Evolutionary conservation across 352 stramenopile genomes (phyloP).

Genomic region (Phytophthora nicotianae): DNA sequence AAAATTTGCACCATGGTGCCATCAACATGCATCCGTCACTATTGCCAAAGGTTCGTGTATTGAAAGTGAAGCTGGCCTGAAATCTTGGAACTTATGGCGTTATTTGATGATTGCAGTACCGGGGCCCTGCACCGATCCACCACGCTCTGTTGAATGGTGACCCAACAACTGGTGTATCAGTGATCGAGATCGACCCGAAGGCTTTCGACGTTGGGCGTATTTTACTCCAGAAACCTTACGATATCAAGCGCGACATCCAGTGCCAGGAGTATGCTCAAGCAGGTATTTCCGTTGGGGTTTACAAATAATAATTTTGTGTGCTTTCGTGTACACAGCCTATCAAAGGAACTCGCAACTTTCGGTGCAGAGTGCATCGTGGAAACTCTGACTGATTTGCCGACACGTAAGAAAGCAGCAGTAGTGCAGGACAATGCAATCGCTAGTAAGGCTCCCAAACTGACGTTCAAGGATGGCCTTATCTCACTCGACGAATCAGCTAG

Average conservation of each 20-base stretch:
- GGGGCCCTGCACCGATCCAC: slow-evolving; percentile 85
- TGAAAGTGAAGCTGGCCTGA: neutral
- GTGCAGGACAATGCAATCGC: slow-evolving; percentile 62
- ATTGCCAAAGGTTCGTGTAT: slow-evolving; percentile 62
- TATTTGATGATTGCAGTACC: slow-evolving; percentile 50
- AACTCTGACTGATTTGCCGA: slow-evolving; percentile 55
- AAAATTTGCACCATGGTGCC: slow-evolving; percentile 63
- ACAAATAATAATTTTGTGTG: neutral
- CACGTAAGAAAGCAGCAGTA: slow-evolving; percentile 49
- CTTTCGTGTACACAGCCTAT: slow-evolving; percentile 35
- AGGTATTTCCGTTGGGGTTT: neutral
- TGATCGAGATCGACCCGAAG: slow-evolving; percentile 87
- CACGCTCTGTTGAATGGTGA: slow-evolving; percentile 87
- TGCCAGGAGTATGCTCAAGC: slow-evolving; percentile 41
- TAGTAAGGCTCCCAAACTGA: slow-evolving; percentile 75
- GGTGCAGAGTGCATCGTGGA: slow-evolving; percentile 76
- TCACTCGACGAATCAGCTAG: slow-evolving; percentile 52
- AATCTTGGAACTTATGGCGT: slow-evolving; percentile 4
- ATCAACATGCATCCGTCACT: slow-evolving; percentile 92
- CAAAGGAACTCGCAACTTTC: slow-evolving; percentile 51
- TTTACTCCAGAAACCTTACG: slow-evolving; percentile 54
- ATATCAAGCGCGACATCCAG: slow-evolving; percentile 59
- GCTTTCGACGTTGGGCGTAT: slow-evolving; percentile 86
- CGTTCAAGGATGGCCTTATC: slow-evolving; percentile 60
- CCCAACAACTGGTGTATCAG: slow-evolving; percentile 70